Evolutionary conservation across 2,329 filamentous ascomycete genomes (phyloP), one percentile per base, ranked within the genome.

Genomic region (Paecilomyces fulvus): DNA sequence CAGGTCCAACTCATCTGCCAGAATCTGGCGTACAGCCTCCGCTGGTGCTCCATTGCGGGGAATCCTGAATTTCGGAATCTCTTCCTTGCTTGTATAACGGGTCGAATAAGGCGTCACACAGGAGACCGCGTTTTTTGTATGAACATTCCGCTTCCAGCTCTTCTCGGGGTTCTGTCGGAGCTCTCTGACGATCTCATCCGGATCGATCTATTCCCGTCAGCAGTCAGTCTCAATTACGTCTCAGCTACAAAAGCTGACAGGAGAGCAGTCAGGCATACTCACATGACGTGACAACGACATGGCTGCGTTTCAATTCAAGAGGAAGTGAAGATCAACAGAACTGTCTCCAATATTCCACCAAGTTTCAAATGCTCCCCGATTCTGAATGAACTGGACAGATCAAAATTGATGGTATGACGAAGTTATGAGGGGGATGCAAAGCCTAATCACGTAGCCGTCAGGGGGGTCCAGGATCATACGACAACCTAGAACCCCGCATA

Each of bases 11-110:
- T 86, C 83, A 66, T 85, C 83, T 59, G 78, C 80, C 58, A 86
- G 75, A 69, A 89, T 77, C 61, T 87, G 83, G 63, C 86, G 83
- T 0, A 86, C 85, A 0, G 82, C 80, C 60, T 87, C 83, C 30
- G 53, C 37, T 17, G 67, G 63, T 7, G 68, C 65, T 9, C 70
- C 70, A 5, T 66, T 50, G 25, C 64, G 56, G 1, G 69, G 70
- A 23, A 72, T 68, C 14, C 59, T 60, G 62, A 68, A 72, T 49
- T 70, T 70, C 49, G 67, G 64, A 11, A 72, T 68, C 25, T 70
- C 62, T 52, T 69, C 63, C 52, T 62, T 63, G 52, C 63, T 65
- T 10, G 66, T 63, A 59, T 72, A 72, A 14, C 68, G 62, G 11
- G 67, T 65, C 7, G 68, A 68, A 56, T 72, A 72, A 11, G 70